phyloP scores from a whole-genome alignment of 1,284 basidiomycete genomes.

The Sutorius eximius region DNA sequence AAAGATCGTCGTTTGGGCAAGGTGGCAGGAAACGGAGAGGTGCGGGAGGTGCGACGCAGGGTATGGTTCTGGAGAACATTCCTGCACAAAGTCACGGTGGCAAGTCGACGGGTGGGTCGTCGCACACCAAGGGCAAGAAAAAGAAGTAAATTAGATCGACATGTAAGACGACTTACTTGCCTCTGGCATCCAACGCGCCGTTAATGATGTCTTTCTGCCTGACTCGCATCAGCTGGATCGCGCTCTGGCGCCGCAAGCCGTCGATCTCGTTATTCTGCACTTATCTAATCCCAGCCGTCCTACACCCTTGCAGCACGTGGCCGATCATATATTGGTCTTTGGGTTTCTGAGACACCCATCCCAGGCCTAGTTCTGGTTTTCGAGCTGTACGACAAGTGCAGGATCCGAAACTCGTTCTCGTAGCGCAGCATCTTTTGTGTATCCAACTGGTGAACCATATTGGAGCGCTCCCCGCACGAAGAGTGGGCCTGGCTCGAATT shows the following conservation, averaged over 20 bases:
- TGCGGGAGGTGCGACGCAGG: conserved; percentile 66
- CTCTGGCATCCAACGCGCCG: conserved; percentile 14
- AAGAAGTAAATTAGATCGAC: conserved; percentile 43
- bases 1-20: conserved; percentile 54
- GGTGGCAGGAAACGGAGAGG: conserved; percentile 49
- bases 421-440: not conserved
- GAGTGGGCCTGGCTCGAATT: conserved; percentile 21
- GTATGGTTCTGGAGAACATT: conserved; percentile 40
- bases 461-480: conserved; percentile 3
- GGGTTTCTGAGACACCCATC: not conserved
- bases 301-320: conserved; percentile 14
- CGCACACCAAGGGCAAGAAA: conserved; percentile 48
- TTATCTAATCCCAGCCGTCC: conserved; percentile 32
- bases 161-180: conserved; percentile 22
- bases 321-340: not conserved
- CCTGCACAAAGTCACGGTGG: conserved; percentile 35
- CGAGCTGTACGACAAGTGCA: conserved; percentile 1
- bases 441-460: not conserved
- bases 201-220: conserved; percentile 28
- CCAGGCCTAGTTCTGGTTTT: not conserved
- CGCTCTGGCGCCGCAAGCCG: conserved; percentile 19
- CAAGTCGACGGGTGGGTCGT: conserved; percentile 35
- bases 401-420: not conserved
- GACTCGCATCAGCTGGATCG: conserved; percentile 17
- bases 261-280: conserved; percentile 1